These are phyloP conservation scores for Tetradesmus lagerheimii DNA, from an alignment of 139 green algal genomes.

Conservation along the genomic window DNA sequence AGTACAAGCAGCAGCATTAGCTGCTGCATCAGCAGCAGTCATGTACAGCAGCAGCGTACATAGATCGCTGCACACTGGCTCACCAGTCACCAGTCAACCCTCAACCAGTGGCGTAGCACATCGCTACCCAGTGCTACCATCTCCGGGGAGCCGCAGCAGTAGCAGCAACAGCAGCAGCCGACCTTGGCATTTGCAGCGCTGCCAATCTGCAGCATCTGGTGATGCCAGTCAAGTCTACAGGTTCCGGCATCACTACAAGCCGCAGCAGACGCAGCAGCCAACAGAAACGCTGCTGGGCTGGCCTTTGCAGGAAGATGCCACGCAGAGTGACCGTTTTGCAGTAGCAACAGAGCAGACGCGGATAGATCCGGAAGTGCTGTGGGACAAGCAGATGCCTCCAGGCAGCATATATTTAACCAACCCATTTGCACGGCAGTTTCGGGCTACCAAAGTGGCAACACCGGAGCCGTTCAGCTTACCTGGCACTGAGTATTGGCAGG, in stretches of 20 bases:
- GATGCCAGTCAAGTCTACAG: conserved; percentile 25
- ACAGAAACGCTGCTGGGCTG: conserved; percentile 1
- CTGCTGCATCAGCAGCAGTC: conserved; percentile 5
- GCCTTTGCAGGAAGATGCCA: background rate
- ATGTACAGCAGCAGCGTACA: conserved; percentile 1
- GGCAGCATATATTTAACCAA: conserved; percentile 20
- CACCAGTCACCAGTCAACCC: background rate
- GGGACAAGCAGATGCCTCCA: background rate
- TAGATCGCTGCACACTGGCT: background rate
- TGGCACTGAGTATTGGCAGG: conserved; percentile 41
- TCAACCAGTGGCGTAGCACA: conserved; percentile 9
- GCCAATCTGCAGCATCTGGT: background rate
- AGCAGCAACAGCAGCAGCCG: background rate
- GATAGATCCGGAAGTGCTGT: conserved; percentile 13
- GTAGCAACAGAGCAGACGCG: conserved; percentile 1
- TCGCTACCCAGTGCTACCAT: background rate
- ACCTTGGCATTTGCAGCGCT: background rate
- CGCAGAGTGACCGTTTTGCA: background rate
- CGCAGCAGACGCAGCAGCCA: conserved; percentile 5
- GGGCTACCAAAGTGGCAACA: background rate
- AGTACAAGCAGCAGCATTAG: background rate
- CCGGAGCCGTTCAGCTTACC: conserved; percentile 31
- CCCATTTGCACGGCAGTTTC: conserved; percentile 18
- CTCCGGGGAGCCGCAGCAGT: background rate
- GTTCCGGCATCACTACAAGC: conserved; percentile 36